Percentiles rank a stretch among this genome's conserved stretches.
These are phyloP conservation scores for Melanomma pulvis-pyrius DNA, from an alignment of 495 filamentous ascomycete species.

Conservation along the genomic window DNA sequence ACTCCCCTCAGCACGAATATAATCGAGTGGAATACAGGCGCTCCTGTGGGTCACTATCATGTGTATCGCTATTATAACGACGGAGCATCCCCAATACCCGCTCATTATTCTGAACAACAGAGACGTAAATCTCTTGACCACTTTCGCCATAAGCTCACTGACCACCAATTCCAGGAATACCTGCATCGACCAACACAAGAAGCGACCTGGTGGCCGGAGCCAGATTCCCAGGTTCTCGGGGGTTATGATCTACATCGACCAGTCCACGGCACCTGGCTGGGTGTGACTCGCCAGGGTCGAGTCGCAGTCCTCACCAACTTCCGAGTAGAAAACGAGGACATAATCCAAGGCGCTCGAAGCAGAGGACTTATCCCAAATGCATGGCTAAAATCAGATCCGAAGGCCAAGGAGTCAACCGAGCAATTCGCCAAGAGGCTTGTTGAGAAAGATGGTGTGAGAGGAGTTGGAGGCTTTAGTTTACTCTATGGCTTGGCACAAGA, in stretches of 20 bases:
- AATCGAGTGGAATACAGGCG: slow-evolving; percentile 2
- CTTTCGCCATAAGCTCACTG: not conserved
- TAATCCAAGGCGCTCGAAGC: slow-evolving; percentile 64
- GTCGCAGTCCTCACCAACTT: slow-evolving; percentile 95
- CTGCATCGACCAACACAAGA: slow-evolving; percentile 83
- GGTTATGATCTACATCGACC: slow-evolving; percentile 69
- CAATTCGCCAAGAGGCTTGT: slow-evolving; percentile 73
- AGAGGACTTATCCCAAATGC: slow-evolving; percentile 83
- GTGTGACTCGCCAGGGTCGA: slow-evolving; percentile 79
- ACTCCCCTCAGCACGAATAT: not conserved
- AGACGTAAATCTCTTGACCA: slow-evolving; percentile 61
- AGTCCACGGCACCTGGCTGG: slow-evolving; percentile 88
- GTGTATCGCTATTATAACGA: slow-evolving; percentile 92
- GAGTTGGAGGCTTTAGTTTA: slow-evolving; percentile 91
- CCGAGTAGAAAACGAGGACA: slow-evolving; percentile 65
- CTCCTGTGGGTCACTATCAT: slow-evolving; percentile 53
- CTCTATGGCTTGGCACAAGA: slow-evolving; percentile 76
- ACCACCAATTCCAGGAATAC: slow-evolving; percentile 60
- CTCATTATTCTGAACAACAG: slow-evolving; percentile 90
- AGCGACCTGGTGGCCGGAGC: slow-evolving; percentile 78
- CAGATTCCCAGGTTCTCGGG: slow-evolving; percentile 63
- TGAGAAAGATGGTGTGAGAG: slow-evolving; percentile 64
- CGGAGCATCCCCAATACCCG: slow-evolving; percentile 85
- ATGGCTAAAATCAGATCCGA: slow-evolving; percentile 65
- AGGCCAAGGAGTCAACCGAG: slow-evolving; percentile 50